Evolutionary conservation across 345 rosid species (phyloP).

Genomic region (Physaria fendleri): DNA sequence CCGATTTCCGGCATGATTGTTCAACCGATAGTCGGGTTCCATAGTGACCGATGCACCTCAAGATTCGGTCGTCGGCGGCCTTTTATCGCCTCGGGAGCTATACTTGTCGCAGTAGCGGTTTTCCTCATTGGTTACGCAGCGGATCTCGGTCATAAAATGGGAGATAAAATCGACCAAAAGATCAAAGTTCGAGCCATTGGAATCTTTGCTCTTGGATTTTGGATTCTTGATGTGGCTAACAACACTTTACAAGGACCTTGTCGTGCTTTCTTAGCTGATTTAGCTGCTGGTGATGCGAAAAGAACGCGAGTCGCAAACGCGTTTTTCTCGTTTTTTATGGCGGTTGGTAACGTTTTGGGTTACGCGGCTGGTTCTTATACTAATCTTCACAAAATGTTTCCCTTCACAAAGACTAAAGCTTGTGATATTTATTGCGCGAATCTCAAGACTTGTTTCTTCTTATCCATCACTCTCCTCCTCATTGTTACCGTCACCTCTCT

Average conservation of each 20-base stretch:
- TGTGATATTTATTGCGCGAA: conserved; percentile 86
- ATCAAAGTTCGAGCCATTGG: conserved; percentile 54
- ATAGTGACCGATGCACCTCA: conserved; percentile 63
- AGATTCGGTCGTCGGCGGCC: conserved; percentile 84
- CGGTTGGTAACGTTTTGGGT: conserved; percentile 82
- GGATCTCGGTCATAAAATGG: conserved; percentile 50
- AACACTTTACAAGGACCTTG: conserved; percentile 89
- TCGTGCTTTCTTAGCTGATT: conserved; percentile 78
- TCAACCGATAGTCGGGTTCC: conserved; percentile 80
- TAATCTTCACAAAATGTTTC: conserved; percentile 43
- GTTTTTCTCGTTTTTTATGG: conserved; percentile 80
- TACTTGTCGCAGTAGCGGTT: conserved; percentile 46
- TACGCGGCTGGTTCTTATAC: conserved; percentile 72
- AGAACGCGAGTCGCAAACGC: conserved; percentile 54
- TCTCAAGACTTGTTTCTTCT: conserved; percentile 65
- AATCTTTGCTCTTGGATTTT: conserved; percentile 65
- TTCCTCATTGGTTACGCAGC: conserved; percentile 73
- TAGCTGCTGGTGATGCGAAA: conserved; percentile 47
- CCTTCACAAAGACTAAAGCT: conserved; percentile 61
- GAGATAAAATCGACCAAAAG: conserved; percentile 31
- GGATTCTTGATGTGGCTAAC: conserved; percentile 90
- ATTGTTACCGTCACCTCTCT: conserved; percentile 41
- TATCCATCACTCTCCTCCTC: conserved; percentile 48
- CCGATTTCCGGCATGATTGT: conserved; percentile 82
- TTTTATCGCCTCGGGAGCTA: conserved; percentile 51